A percentile compares a stretch with the other conserved stretches of the same genome.
phyloP scores from a whole-genome alignment of 495 filamentous ascomycete species.

The Trichocladium antarcticum region DNA sequence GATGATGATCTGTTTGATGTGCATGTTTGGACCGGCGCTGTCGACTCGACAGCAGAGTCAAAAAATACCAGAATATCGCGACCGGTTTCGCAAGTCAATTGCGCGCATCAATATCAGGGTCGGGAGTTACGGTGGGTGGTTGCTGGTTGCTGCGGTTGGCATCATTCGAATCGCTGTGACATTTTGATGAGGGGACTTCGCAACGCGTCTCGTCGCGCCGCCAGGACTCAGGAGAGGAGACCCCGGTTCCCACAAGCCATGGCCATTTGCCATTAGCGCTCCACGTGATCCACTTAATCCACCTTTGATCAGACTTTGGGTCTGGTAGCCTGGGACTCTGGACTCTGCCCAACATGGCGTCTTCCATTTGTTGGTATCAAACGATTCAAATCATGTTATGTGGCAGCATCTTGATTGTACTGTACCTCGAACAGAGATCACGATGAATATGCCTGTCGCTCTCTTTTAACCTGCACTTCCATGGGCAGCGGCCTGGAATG shows the following conservation, averaged over 20 bases:
- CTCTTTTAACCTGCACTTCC: too few species aligned
- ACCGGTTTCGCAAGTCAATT: not conserved
- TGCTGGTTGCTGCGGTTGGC: constrained; percentile 1
- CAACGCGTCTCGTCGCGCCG: constrained; percentile 15
- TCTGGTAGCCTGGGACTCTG: not conserved
- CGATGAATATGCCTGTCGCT: too few species aligned
- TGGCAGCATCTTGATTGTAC: too few species aligned
- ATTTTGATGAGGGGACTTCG: constrained; percentile 1
- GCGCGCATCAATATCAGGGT: constrained; percentile 8
- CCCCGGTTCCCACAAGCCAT: constrained; percentile 1
- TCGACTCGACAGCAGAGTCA: constrained; percentile 24
- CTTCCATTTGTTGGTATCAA: too few species aligned
- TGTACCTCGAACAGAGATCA: too few species aligned
- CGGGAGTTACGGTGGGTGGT: not conserved
- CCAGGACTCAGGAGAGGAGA: not conserved
- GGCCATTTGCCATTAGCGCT: not conserved
- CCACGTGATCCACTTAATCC: constrained; percentile 9
- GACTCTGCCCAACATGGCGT: too few species aligned
- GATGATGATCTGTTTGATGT: constrained; percentile 99
- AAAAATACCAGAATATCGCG: not conserved
- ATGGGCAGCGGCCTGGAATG: too few species aligned
- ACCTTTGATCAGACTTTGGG: too few species aligned
- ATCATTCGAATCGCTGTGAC: constrained; percentile 2
- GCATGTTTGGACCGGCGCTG: constrained; percentile 51
- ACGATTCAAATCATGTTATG: too few species aligned